Evolutionary conservation across 805 yeast species (phyloP), one percentile per base, ranked within the genome.

Genomic region (Pichia sporocuriosa): DNA sequence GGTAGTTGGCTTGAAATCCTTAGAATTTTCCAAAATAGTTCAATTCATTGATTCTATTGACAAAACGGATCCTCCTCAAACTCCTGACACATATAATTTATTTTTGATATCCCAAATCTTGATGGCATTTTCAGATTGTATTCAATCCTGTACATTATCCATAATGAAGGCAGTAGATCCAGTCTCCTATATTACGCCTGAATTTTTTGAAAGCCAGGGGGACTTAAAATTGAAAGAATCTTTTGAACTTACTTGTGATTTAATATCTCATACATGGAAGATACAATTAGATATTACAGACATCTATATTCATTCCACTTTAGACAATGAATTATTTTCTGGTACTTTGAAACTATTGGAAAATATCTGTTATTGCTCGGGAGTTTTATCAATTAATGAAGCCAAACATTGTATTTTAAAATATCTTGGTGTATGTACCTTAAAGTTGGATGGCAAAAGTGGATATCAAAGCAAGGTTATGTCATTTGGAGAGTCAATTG

Each of bases 281-380:
- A 54, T 62, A 1, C 49, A 81, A 1, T 62, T 76, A 19, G 58
- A 64, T 3, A 61, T 74, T 23, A 73, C 72, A 35, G 62, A 72
- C 9, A 65, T 69, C 3, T 79, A 76, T 39, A 56, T 90, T 7
- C 78, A 78, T 51, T 75, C 88, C 0, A 67, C 83, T 5, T 61
- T 85, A 54, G 95, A 87, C 52, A 68, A 72, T 41, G 90, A 84
- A 15, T 55, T 78, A 17, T 89, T 84, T 58, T 83, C 83, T 43
- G 62, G 67, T 9, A 54, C 81, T 3, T 76, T 88, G 3, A 67
- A 95, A 30, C 73, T 94, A 0, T 68, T 85, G 7, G 97, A 90
- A 57, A 80, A 81, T 48, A 68, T 85, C 37, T 77, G 95, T 6
- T 96, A 87, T 56, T 77, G 89, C 0, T 73, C 89, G 0, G 97